A percentile compares a stretch with the other conserved stretches of the same genome.
phyloP scores from a whole-genome alignment of 2,329 filamentous ascomycete genomes.

The Cyphellophora attinorum region DNA sequence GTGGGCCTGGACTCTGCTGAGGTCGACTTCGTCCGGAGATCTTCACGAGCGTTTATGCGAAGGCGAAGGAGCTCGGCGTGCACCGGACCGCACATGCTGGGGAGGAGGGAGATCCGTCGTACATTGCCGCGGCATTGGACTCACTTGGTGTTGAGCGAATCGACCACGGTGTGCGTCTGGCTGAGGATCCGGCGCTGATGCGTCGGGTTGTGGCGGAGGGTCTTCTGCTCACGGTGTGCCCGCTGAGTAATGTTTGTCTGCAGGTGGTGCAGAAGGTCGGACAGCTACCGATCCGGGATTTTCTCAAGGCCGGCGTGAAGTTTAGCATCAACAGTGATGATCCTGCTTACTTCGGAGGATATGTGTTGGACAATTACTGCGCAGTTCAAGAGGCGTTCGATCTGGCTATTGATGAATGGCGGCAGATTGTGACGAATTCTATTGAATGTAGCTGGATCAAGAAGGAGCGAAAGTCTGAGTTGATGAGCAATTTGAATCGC shows the following conservation, averaged over 20 bases:
- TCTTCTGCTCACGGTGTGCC: constrained; percentile 61
- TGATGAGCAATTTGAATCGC: too few relatives aligned
- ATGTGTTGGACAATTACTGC: constrained; percentile 66
- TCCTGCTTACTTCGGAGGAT: constrained; percentile 66
- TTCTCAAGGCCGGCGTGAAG: constrained; percentile 53
- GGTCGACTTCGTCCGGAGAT: constrained; percentile 44
- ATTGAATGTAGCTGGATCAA: constrained; percentile 63
- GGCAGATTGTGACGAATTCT: constrained; percentile 48
- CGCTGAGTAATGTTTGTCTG: constrained; percentile 61
- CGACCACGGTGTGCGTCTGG: constrained; percentile 62
- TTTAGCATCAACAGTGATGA: constrained; percentile 70
- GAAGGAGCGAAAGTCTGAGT: constrained; percentile 50
- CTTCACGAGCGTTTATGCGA: constrained; percentile 53
- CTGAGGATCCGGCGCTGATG: constrained; percentile 51
- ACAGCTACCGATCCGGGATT: constrained; percentile 52
- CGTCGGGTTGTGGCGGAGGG: constrained; percentile 46
- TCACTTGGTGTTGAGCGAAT: constrained; percentile 55
- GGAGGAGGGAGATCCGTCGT: constrained; percentile 61
- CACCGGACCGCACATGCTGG: constrained; percentile 64
- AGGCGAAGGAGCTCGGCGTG: constrained; percentile 44
- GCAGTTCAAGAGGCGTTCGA: constrained; percentile 64
- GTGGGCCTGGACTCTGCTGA: constrained; percentile 61
- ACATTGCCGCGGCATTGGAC: constrained; percentile 56
- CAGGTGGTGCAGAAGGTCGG: constrained; percentile 44
- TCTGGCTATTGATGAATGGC: constrained; percentile 58